Percentiles rank a stretch among this genome's conserved stretches.
Evolutionary conservation across 768 basidiomycete species (phyloP).

Genomic region (Glaciozyma antarctica): DNA sequence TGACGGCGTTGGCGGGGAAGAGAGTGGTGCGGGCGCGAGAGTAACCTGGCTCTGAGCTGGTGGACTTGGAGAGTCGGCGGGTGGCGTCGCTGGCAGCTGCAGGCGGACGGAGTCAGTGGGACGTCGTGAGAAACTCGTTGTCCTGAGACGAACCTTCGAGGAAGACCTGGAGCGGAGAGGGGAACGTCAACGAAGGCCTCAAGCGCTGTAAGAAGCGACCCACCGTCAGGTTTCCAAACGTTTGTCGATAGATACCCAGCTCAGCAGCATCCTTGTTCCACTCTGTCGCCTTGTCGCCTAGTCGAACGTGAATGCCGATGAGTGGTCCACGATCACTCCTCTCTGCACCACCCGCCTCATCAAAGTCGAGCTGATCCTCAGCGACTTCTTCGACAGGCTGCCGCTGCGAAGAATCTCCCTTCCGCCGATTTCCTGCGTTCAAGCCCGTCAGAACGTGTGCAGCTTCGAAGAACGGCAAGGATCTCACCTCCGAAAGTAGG

Average conservation of each 20-base stretch:
- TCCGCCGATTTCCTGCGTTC: slow-evolving; percentile 4
- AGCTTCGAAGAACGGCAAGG: neutral
- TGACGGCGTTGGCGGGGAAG: slow-evolving; percentile 10
- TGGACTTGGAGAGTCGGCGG: slow-evolving; percentile 15
- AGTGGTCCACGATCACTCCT: slow-evolving; percentile 26
- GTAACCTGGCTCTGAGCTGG: slow-evolving; percentile 16
- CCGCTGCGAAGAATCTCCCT: neutral
- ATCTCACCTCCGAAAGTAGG: slow-evolving; percentile 25
- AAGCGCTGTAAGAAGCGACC: neutral
- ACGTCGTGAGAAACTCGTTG: neutral
- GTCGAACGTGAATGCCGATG: slow-evolving; percentile 15
- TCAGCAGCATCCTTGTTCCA: neutral
- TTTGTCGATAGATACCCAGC: neutral
- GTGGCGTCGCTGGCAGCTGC: slow-evolving; percentile 12
- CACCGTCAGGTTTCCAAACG: neutral
- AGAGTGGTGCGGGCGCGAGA: slow-evolving; percentile 19
- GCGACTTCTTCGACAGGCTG: slow-evolving; percentile 10
- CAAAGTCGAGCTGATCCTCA: slow-evolving; percentile 9
- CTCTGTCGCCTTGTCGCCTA: neutral
- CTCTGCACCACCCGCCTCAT: slow-evolving; percentile 10
- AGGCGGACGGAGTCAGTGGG: neutral
- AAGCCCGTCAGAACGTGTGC: neutral
- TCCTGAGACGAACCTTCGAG: neutral
- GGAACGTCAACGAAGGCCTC: neutral
- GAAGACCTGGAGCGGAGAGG: neutral